Evolutionary conservation across 805 yeast species (phyloP).

Genomic region (Kuraishia molischiana): DNA sequence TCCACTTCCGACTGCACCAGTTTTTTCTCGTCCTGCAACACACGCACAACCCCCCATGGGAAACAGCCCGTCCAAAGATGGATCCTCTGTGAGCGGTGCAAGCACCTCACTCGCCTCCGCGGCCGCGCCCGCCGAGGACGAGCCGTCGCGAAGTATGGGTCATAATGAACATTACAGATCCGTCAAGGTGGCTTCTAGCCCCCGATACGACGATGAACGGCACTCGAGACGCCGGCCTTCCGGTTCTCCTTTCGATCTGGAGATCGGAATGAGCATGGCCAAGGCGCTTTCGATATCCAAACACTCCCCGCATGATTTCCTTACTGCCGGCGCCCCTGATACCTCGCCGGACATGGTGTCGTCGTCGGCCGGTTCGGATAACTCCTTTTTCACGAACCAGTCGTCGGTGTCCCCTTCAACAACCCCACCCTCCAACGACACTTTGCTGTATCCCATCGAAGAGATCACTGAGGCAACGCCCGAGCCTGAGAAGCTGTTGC

Average conservation of each 20-base stretch:
- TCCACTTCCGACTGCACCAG: not conserved
- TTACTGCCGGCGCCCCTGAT: not conserved
- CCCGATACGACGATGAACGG: not conserved
- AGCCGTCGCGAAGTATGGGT: conserved; percentile 3
- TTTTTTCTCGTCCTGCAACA: not conserved
- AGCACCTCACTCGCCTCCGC: conserved; percentile 8
- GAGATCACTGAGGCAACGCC: not conserved
- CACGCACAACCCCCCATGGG: conserved; percentile 16
- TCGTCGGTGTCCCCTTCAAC: conserved; percentile 17
- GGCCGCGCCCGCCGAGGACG: conserved; percentile 11
- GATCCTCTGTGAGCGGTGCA: conserved; percentile 12
- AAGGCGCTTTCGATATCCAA: conserved; percentile 9
- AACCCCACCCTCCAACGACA: conserved; percentile 14
- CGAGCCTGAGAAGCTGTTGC: too few relatives aligned
- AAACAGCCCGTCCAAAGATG: conserved; percentile 30
- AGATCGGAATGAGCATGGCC: conserved; percentile 25
- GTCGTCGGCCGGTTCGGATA: conserved; percentile 32
- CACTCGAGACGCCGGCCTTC: conserved; percentile 1
- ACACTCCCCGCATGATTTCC: not conserved
- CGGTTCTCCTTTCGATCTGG: conserved; percentile 19
- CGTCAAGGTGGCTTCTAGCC: conserved; percentile 17
- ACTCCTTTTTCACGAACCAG: conserved; percentile 20
- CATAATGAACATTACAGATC: conserved; percentile 9
- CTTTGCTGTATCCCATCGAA: conserved; percentile 14
- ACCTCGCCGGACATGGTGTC: conserved; percentile 17